phyloP scores from a whole-genome alignment of 768 basidiomycete species.

The Amanita fuliginea region DNA sequence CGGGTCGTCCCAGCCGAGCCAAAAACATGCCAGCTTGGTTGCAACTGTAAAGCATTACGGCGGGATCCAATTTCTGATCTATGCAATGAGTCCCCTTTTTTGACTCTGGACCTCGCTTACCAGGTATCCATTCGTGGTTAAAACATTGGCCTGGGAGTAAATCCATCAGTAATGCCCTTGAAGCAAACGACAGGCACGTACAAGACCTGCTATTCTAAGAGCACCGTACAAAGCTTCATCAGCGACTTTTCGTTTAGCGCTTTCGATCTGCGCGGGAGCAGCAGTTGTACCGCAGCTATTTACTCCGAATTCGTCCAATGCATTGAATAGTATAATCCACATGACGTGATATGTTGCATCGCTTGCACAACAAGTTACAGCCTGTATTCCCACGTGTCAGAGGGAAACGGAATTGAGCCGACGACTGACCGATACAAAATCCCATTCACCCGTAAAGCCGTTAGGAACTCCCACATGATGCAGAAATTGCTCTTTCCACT shows the following conservation, averaged over 20 bases:
- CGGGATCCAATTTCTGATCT: conserved; percentile 63
- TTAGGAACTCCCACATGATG: conserved; percentile 76
- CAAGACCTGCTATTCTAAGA: conserved; percentile 80
- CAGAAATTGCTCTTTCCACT: conserved; percentile 73
- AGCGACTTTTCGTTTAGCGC: conserved; percentile 54
- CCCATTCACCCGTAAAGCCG: conserved; percentile 80
- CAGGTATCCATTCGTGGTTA: conserved; percentile 83
- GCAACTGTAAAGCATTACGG: conserved; percentile 81
- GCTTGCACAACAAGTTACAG: conserved; percentile 56
- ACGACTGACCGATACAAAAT: conserved; percentile 57
- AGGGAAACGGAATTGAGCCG: neutral
- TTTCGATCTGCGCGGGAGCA: conserved; percentile 43
- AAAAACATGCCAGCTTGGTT: conserved; percentile 77
- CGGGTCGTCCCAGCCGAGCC: conserved; percentile 72
- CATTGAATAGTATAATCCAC: conserved; percentile 79
- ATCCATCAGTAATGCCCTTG: conserved; percentile 1
- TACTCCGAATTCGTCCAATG: conserved; percentile 78
- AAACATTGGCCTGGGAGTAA: conserved; percentile 54
- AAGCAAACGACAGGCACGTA: conserved; percentile 22
- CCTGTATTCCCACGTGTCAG: conserved; percentile 18
- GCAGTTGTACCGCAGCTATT: conserved; percentile 32
- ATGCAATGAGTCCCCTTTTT: conserved; percentile 2
- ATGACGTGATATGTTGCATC: conserved; percentile 88
- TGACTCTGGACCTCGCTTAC: conserved; percentile 26
- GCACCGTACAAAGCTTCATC: conserved; percentile 83